Evolutionary conservation across 805 yeast genomes (phyloP), one percentile per base, ranked within the genome.

Genomic region (Starmerella powellii): DNA sequence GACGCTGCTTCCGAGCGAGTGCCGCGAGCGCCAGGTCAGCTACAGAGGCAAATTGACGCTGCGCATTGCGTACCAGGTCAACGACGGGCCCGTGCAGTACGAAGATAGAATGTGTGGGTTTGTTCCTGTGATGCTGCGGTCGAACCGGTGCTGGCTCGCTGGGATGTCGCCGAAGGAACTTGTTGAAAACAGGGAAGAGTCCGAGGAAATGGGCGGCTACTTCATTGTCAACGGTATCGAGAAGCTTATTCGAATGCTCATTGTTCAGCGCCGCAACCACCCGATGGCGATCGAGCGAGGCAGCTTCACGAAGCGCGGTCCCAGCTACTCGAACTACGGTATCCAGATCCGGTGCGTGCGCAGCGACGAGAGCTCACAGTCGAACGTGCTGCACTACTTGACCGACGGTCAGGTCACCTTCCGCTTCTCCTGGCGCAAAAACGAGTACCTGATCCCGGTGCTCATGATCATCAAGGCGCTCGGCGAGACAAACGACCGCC

Each of bases 241-340:
- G 64, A 91, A 91, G 64, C 71, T 91, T 56, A 76, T 91, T 56
- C 83, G 98, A 66, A 85, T 91, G 97, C 75, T 91, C 62, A 85
- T 91, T 68, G 96, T 91, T 16, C 98, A 88, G 66, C 79, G 97
- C 63, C 75, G 98, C 64, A 91, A 91, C 62, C 96, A 87, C 60
- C 94, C 97, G 19, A 85, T 91, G 95, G 97, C 97, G 11, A 76
- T 91, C 56, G 80, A 86, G 46, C 84, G 98, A 67, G 93, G 95
- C 27, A 82, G 94, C 10, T 91, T 88, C 58, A 80, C 79, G 38
- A 86, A 86, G 66, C 80, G 98, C 72, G 98, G 98, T 57, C 80
- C 88, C 6, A 65, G 84, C 6, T 91, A 91, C 65, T 69, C 95
- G 31, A 76, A 78, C 46, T 91, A 64, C 54, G 98, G 98, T 78